Base-by-base conservation (phyloP, 1,139 yeast genomes). In the Suhomyces choctaworum region DNA sequence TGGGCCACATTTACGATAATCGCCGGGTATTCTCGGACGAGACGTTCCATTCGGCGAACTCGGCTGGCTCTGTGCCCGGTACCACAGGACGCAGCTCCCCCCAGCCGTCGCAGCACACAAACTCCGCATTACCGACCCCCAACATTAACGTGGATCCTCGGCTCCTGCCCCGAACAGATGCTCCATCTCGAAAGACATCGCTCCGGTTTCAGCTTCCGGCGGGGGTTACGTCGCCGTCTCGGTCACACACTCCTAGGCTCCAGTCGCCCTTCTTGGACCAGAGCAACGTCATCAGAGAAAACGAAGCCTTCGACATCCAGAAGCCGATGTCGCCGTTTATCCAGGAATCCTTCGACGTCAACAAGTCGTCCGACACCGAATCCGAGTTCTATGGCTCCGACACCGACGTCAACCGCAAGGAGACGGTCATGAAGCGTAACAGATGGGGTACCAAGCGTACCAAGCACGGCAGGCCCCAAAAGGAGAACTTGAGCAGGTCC, bases 391-490 rank as follows among this genome's bases (percentile, higher is more conserved):
- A 41, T 36, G 28, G 37, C 12, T 29, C 39, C 36, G 28, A 40
- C n/a, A 14, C 25, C 14, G 31, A 27, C 14, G 37, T 37, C 17
- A 36, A 37, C 17, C 37, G 49, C 27, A 31, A 37, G 14, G 41
- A 42, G 19, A 35, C 64, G 10, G 60, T 65, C 4, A 81, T 81
- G 80, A 80, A 83, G 51, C 75, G 95, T 50, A 76, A 81, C 50
- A 73, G 96, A 62, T 85, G 96, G 96, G 97, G 96, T 39, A 88
- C 97, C 7, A 86, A 83, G 43, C 73, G 96, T 47, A 78, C 80
- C 51, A 80, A 80, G 44, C 75, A 78, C 45, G 95, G 95, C n/a
- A 69, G 74, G 31, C 88, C 89, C 4, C 60, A 62, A 25, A 56
- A 56, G 41, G 73, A 67, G 36, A 66, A 64, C 22, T 64, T 75